phyloP scores from a whole-genome alignment of 139 green algal species.

The Eudorina sp. region DNA sequence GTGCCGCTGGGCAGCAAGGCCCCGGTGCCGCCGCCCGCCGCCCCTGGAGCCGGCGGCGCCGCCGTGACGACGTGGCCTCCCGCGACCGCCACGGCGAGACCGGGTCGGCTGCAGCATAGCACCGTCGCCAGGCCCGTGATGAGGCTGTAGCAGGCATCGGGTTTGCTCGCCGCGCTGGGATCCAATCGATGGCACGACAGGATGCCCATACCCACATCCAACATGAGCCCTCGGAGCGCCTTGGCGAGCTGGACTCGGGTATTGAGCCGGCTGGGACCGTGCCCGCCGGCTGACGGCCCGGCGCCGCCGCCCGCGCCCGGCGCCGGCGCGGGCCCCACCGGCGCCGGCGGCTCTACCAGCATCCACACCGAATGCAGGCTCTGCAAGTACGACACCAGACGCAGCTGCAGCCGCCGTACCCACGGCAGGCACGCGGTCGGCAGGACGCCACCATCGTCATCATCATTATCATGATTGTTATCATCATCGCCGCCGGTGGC shows the following conservation, averaged over 20 bases:
- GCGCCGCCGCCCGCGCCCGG: background rate
- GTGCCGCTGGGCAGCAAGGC: background rate
- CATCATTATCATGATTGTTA: background rate
- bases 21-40: background rate
- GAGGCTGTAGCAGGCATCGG: constrained; percentile 2
- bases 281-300: background rate
- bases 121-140: background rate
- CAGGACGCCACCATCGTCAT: background rate
- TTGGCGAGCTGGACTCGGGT: background rate
- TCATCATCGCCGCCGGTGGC: too few species aligned
- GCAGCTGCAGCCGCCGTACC: constrained; percentile 12
- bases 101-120: constrained; percentile 33
- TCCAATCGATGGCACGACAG: background rate
- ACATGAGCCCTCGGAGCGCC: background rate
- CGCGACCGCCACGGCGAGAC: constrained; percentile 25
- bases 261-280: background rate
- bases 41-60: background rate
- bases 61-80: background rate
- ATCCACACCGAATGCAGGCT: background rate
- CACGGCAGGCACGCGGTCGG: constrained; percentile 8
- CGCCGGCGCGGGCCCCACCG: too few species aligned
- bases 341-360: background rate
- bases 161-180: background rate
- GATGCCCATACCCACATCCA: background rate
- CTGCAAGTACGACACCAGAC: constrained; percentile 7